A percentile compares a stretch with the other conserved stretches of the same genome.
Evolutionary conservation across 108 stramenopile species (phyloP).

Genomic region (Nannochloropsis oceanica): DNA sequence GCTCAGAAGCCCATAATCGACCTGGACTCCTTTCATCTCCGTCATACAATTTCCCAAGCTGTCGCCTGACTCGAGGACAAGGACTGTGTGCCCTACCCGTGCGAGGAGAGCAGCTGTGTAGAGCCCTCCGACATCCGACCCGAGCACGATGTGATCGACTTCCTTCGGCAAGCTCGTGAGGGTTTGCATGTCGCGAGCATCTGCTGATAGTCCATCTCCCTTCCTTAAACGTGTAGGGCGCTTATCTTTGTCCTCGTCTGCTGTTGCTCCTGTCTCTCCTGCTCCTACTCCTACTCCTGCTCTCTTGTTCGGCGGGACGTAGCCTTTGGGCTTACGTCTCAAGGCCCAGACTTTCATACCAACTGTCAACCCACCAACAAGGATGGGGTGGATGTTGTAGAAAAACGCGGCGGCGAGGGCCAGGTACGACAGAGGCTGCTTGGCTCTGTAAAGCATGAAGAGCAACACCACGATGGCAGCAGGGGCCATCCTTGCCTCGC

Average conservation of each 20-base stretch:
- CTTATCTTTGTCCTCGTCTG: neutral
- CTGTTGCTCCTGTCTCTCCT: neutral
- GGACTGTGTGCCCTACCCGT: constrained; percentile 9
- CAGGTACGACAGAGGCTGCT: neutral
- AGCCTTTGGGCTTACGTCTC: neutral
- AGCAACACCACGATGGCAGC: neutral
- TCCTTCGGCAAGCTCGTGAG: neutral
- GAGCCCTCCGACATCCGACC: constrained; percentile 15
- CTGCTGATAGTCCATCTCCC: neutral
- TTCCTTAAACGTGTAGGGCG: neutral
- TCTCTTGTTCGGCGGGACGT: neutral
- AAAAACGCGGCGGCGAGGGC: neutral
- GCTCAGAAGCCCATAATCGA: neutral
- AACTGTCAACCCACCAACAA: neutral
- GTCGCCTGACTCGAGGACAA: constrained; percentile 9
- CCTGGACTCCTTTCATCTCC: neutral
- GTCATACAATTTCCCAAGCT: neutral
- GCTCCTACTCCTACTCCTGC: neutral
- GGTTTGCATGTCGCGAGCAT: neutral
- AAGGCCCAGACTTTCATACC: neutral
- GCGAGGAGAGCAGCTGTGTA: constrained; percentile 10
- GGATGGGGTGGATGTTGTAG: neutral
- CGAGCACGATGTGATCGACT: constrained; percentile 16
- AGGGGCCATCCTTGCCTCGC: neutral
- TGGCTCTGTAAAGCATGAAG: neutral